Base-by-base conservation (phyloP, 2,329 filamentous ascomycete genomes). In the Chrysosporium keratinophilum region DNA sequence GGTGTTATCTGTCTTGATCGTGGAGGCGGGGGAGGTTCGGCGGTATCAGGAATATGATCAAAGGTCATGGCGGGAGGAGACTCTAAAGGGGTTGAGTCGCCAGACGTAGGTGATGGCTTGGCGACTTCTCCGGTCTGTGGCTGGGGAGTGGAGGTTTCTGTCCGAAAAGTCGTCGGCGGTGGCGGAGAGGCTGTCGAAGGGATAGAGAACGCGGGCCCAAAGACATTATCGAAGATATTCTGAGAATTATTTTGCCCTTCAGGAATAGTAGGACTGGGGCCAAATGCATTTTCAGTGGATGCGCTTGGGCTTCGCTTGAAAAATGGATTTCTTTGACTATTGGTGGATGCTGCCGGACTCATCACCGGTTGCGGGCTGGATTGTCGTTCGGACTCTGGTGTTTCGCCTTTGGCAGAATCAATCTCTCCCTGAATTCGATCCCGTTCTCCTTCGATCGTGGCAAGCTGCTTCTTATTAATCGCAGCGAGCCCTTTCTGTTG, bases 381-480 rank as follows among this genome's bases (percentile, higher is more conserved):
- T 46, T 65, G 62, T 69, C 73, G 66, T 76, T 80, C 62, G 73
- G 70, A 56, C 82, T 83, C 64, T 80, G 81, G 61, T 74, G 81
- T 63, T 73, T 80, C 75, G 77, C 84, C 67, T 72, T 78, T 59
- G 84, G 78, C 50, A 81, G 82, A 55, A 43, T 83, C 83, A 43
- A 85, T 84, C 68, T 97, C 91, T 1, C 76, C 74, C 73, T 89
- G 90, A 39, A 95, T 75, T 74, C 88, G 91, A 57, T 97, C 91
- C 33, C 87, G 81, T 68, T 97, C 91, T 46, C 80, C 81, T 69
- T 98, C 93, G 54, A 85, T 88, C 0, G 90, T 96, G 35, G 85
- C 81, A 56, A 97, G 76, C 71, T 98, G 93, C 74, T 98, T 98
- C 77, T 94, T 97, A 74, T 96, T 96, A 73, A 98, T 98, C 42